Base-by-base conservation (phyloP, 1,284 basidiomycete genomes). In the Cryptococcus sp. region DNA sequence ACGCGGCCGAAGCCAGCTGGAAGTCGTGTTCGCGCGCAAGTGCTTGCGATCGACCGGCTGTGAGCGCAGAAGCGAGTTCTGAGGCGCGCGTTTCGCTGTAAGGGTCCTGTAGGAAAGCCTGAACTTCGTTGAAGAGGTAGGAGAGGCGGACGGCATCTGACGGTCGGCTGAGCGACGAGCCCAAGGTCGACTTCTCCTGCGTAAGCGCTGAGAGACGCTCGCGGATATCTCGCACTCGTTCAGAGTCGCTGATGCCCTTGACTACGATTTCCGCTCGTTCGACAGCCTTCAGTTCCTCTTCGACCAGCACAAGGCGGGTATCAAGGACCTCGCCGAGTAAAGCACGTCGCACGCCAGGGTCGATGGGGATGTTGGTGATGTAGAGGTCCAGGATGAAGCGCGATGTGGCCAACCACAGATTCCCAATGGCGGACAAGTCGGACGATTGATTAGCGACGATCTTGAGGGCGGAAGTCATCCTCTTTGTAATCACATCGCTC, bases 341-440 rank as follows among this genome's bases (percentile, higher is more conserved):
- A 47, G 82, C 82, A 52, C 87, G 83, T 38, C 88, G 83, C 19
- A 87, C 86, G 16, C 88, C 86, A 10, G 95, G 95, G 74, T 99
- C 96, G 54, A 98, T 80, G 1, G 94, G 92, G 4, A 87, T 81
- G 70, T 91, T 85, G 0, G 96, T 93, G 49, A 98, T 82, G 72
- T 89, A 90, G n/a, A 95, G 48, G 39, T 72, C 70, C 44, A 77
- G 57, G 1, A 75, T 50, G 56, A 74, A 66, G 1, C 60, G 63
- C 4, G 87, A 84, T 27, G 91, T 72, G 0, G 82, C 83, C 45
- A 93, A 80, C 87, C 88, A 96, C 8, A 74, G 41, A 7, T 56
- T 48, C 79, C 84, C 55, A 6, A 74, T 52, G 17, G 47, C 31
- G 1, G 7, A n/a, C 5, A 70, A 57, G 8, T 57, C 56, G 5